These are phyloP conservation scores for Angomonas ambiguus DNA, from an alignment of 208 protist genomes.

Conservation along the genomic window DNA sequence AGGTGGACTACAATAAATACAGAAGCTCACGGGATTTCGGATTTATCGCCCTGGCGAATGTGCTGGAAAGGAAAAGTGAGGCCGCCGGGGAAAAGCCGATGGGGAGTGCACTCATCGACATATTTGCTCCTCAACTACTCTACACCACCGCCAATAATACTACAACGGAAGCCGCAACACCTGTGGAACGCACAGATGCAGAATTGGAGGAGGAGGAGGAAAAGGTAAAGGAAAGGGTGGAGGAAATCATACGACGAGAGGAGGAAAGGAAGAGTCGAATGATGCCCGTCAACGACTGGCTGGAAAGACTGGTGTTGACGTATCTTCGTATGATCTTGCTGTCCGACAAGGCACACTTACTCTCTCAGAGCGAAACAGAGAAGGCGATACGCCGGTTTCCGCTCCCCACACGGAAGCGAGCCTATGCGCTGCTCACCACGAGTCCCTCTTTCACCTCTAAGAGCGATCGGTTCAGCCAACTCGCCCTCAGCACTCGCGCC, in stretches of 20 bases:
- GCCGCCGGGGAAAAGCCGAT: background rate
- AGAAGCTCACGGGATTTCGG: background rate
- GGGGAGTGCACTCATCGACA: background rate
- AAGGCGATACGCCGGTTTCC: constrained; percentile 20
- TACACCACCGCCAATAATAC: too few species aligned
- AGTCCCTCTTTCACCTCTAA: background rate
- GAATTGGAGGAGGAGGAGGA: background rate
- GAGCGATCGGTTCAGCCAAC: background rate
- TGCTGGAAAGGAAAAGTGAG: background rate
- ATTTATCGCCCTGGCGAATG: background rate
- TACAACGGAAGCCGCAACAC: too few species aligned
- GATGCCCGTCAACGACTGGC: too few species aligned
- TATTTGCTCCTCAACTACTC: background rate
- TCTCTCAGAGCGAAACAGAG: constrained; percentile 26
- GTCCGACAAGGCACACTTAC: constrained; percentile 73
- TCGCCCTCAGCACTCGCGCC: background rate
- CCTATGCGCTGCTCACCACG: constrained; percentile 32
- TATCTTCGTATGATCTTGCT: constrained; percentile 74
- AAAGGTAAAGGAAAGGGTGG: background rate
- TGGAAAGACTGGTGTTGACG: constrained; percentile 45
- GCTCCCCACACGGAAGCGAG: constrained; percentile 16
- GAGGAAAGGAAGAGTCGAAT: background rate
- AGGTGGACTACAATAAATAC: background rate
- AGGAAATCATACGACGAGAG: background rate
- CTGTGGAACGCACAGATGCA: too few species aligned